These are phyloP conservation scores for Leccinum subfulvum DNA, from an alignment of 1,284 basidiomycete species.

Conservation along the genomic window DNA sequence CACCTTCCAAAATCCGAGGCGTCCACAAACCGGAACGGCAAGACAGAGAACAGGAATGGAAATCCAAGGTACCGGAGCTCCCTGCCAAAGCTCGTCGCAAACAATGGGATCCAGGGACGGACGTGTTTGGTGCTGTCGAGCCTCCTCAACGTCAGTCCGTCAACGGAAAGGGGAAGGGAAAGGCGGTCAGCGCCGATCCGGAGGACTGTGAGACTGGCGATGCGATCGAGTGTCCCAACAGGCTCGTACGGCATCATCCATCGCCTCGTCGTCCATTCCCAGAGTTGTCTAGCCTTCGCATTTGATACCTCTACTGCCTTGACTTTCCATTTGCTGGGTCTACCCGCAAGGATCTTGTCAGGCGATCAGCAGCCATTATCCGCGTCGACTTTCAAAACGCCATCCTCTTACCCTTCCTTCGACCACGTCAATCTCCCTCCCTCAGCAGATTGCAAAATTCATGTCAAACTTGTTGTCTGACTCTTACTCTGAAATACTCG, in stretches of 20 bases:
- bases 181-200: slow-evolving; percentile 2
- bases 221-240: slow-evolving; percentile 39
- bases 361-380: slow-evolving; percentile 49
- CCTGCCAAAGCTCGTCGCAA: slow-evolving; percentile 34
- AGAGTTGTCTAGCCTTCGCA: slow-evolving; percentile 59
- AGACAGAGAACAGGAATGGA: neutral
- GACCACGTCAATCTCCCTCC: slow-evolving; percentile 75
- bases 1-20: slow-evolving; percentile 30
- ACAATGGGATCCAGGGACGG: slow-evolving; percentile 35
- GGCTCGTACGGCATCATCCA: slow-evolving; percentile 63
- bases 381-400: slow-evolving; percentile 77
- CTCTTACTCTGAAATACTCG: slow-evolving; percentile 59
- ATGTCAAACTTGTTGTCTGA: slow-evolving; percentile 78
- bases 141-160: slow-evolving; percentile 18
- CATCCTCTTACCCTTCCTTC: slow-evolving; percentile 67
- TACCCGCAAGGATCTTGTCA: too few relatives aligned
- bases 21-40: slow-evolving; percentile 12
- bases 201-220: neutral
- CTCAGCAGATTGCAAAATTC: slow-evolving; percentile 72
- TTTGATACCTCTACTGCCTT: slow-evolving; percentile 71
- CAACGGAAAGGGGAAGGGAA: slow-evolving; percentile 31
- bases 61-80: slow-evolving; percentile 51
- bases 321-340: slow-evolving; percentile 63
- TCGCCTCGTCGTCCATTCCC: slow-evolving; percentile 83
- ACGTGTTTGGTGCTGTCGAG: slow-evolving; percentile 22